Conservation (phyloP, 75 land plant genomes). For the Pinus albicaulis region DNA sequence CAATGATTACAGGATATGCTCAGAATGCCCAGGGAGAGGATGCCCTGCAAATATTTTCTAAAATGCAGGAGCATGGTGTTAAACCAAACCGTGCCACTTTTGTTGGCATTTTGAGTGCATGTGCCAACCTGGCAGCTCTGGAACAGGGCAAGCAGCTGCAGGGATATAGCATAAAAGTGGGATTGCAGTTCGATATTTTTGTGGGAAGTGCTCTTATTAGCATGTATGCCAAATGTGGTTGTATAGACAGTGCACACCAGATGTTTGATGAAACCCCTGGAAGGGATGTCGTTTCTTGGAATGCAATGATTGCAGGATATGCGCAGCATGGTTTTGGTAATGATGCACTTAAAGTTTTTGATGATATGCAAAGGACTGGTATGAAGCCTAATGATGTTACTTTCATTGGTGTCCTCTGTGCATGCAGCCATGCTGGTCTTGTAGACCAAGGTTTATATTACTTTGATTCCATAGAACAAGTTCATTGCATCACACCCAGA, state of each 20-base stretch:
- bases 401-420: neutral
- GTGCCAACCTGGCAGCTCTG: constrained; percentile 4
- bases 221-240: constrained; percentile 31
- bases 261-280: constrained; percentile 20
- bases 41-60: neutral
- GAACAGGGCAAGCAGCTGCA: constrained; percentile 26
- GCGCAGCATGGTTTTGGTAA: constrained; percentile 8
- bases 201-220: constrained; percentile 32
- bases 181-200: constrained; percentile 9
- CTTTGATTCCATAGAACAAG: constrained; percentile 5
- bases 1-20: constrained; percentile 18
- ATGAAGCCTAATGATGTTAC: constrained; percentile 26
- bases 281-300: constrained; percentile 29
- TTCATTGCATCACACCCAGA: constrained; percentile 1
- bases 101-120: constrained; percentile 5
- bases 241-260: constrained; percentile 10
- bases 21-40: constrained; percentile 3
- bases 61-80: neutral
- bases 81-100: neutral
- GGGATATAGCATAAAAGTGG: constrained; percentile 25
- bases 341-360: constrained; percentile 26
- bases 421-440: constrained; percentile 6
- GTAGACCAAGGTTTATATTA: neutral
- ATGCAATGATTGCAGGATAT: constrained; percentile 29
- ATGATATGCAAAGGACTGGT: constrained; percentile 15